Evolutionary conservation across 371 early-diverging fungal species (phyloP), one percentile per base, ranked within the genome.

Genomic region (Rhizopus stolonifer): DNA sequence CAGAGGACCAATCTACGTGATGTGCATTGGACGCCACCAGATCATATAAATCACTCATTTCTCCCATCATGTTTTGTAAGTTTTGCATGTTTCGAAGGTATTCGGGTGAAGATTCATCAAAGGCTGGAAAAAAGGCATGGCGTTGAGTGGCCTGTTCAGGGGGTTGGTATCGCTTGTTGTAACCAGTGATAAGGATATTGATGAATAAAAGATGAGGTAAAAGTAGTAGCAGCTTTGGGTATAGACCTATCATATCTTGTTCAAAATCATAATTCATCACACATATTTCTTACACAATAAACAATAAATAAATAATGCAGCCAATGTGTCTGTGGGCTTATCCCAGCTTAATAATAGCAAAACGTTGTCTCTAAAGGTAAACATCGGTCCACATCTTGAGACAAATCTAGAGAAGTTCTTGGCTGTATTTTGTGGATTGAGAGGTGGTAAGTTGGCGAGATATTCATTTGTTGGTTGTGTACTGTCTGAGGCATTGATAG

Each of bases 41-140:
- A 44, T 72, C 73, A 29, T 78, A 72, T 2, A 57, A 39, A 54
- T 68, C 72, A 43, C 67, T 60, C 44, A 74, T 61, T 60, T 72
- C 70, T 29, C 75, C 73, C 72, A 72, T 72, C 75, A 72, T 74
- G 49, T 74, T 78, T 49, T 78, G 79, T 14, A 78, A 21, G 36
- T 72, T 70, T 34, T 72, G 67, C 61, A 78, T 59, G 23, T 78
- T 78, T 4, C 48, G 54, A 1, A 70, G 22, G 29, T 74, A 74
- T 32, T 78, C 79, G 10, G 79, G 79, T 1, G 75, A 72, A 1
- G 63, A 32, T 43, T 74, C 73, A 17, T 76, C 72, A 47, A 48
- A 53, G 0, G 64, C 48, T 23, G 68, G 66, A 21, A 70, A 64
- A 4, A 72, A 29, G 4, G 65, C 42, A 3, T n/a, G 63, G 22